Percentiles rank a stretch among this genome's conserved stretches.
Conservation (phyloP, 306 rosid genomes). For the Acacia melanoxylon region DNA sequence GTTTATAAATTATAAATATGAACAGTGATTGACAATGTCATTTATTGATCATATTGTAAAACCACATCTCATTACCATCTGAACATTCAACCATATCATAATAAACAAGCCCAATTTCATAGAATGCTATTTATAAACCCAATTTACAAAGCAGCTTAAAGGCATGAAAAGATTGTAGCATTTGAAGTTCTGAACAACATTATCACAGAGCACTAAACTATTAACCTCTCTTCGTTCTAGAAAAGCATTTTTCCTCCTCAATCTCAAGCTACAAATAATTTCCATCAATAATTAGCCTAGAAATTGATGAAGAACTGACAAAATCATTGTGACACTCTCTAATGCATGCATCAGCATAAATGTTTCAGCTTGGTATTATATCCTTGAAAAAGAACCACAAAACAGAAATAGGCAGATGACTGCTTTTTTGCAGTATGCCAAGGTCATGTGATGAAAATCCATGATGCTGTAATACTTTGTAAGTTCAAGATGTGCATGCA, state of each 20-base stretch:
- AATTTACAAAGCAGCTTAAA: constrained; percentile 8
- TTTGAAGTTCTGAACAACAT: constrained; percentile 13
- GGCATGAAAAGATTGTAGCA: constrained; percentile 9
- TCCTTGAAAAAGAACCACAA: constrained; percentile 15
- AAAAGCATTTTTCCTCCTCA: constrained; percentile 17
- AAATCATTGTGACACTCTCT: not conserved
- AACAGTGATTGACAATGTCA: constrained; percentile 10
- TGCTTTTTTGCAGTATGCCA: not conserved
- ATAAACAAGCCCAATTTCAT: constrained; percentile 21
- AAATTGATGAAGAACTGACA: constrained; percentile 1
- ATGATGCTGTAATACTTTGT: constrained; percentile 18
- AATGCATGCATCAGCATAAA: not conserved
- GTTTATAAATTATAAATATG: constrained; percentile 11
- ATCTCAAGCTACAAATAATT: constrained; percentile 12
- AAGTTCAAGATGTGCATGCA: constrained; percentile 8
- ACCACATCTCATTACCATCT: constrained; percentile 23
- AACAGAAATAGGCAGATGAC: constrained; percentile 16
- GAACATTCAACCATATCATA: constrained; percentile 9
- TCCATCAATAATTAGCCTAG: constrained; percentile 8
- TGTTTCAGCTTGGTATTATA: not conserved
- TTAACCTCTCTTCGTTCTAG: constrained; percentile 3
- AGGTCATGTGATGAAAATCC: constrained; percentile 21
- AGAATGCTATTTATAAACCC: not conserved
- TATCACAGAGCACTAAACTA: not conserved
- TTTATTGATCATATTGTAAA: constrained; percentile 20